phyloP scores from a whole-genome alignment of 129 eudicot species.

The Chrysanthemum lavandulifolium region DNA sequence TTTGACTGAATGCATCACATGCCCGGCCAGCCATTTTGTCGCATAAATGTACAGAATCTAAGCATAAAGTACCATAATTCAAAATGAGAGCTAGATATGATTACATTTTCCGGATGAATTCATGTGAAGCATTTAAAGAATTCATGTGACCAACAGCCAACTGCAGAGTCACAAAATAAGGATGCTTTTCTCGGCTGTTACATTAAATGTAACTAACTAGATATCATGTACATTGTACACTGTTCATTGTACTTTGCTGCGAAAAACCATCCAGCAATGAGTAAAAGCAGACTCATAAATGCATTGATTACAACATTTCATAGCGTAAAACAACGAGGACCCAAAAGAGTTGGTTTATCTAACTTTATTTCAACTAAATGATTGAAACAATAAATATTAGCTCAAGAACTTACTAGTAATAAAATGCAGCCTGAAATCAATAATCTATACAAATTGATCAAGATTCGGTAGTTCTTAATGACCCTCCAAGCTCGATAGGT shows the following conservation, averaged over 20 bases:
- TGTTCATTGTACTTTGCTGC: neutral
- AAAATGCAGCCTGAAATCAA: conserved; percentile 12
- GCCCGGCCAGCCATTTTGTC: neutral
- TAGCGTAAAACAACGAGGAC: conserved; percentile 8
- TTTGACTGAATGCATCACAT: neutral
- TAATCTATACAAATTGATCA: conserved; percentile 21
- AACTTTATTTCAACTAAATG: neutral
- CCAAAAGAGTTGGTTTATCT: neutral
- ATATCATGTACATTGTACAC: conserved; percentile 17
- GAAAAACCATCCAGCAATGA: neutral
- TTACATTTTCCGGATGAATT: conserved; percentile 13
- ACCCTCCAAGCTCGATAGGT: conserved; percentile 86
- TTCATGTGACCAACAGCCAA: conserved; percentile 33
- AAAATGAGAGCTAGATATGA: too few relatives aligned
- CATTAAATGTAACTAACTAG: conserved; percentile 21
- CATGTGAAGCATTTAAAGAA: conserved; percentile 29
- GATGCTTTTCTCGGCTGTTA: conserved; percentile 19
- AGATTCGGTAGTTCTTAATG: conserved; percentile 49
- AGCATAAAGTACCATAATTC: neutral
- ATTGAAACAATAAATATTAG: neutral
- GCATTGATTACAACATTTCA: conserved; percentile 8
- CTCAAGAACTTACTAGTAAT: conserved; percentile 1
- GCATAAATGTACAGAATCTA: neutral
- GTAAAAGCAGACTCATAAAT: conserved; percentile 21
- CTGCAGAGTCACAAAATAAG: conserved; percentile 29